Evolutionary conservation across 305 asterid genomes (phyloP).

Genomic region (Striga hermonthica): DNA sequence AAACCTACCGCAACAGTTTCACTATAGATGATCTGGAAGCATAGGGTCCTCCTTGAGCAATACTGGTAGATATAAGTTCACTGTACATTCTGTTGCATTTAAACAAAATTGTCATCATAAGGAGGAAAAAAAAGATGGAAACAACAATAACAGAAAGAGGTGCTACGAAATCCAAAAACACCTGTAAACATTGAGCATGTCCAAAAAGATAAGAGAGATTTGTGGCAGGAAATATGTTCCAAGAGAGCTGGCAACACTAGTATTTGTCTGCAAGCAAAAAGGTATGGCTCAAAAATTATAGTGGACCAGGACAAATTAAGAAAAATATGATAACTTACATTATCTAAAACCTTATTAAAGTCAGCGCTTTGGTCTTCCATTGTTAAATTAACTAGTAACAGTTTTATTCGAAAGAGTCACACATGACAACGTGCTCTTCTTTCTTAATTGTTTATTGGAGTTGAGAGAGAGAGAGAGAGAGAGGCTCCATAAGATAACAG

Average conservation of each 20-base stretch:
- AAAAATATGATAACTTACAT: too few species aligned
- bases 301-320: too few species aligned
- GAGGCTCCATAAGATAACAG: too few species aligned
- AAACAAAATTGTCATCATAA: constrained; percentile 27
- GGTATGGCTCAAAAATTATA: neutral
- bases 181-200: constrained; percentile 95
- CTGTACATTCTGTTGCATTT: constrained; percentile 77
- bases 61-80: constrained; percentile 76
- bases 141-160: neutral
- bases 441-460: too few species aligned
- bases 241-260: constrained; percentile 79
- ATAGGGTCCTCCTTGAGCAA: constrained; percentile 81
- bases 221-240: constrained; percentile 80
- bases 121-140: constrained; percentile 14
- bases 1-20: constrained; percentile 75
- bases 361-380: too few species aligned
- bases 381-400: too few species aligned
- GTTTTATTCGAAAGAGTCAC: too few species aligned
- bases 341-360: too few species aligned
- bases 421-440: too few species aligned
- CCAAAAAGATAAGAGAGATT: constrained; percentile 68
- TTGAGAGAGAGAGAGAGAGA: too few species aligned
- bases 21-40: constrained; percentile 75
- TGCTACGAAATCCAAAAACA: constrained; percentile 61
- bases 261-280: constrained; percentile 61